These are phyloP conservation scores for Aspergillus bertholletiae DNA, from an alignment of 495 filamentous ascomycete genomes.

Conservation along the genomic window DNA sequence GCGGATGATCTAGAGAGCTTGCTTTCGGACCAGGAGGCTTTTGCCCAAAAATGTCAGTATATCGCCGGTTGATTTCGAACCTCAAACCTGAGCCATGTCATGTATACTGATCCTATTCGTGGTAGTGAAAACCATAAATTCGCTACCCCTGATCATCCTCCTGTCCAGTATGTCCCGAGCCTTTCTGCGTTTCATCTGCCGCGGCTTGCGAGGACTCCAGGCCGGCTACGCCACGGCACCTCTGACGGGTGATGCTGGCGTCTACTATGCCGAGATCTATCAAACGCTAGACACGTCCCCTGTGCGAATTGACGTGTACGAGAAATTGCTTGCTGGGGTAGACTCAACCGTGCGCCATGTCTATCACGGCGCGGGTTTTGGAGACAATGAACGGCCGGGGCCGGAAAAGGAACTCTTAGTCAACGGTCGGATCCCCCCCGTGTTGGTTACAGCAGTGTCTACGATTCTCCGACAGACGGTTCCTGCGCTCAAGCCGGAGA, in stretches of 20 bases:
- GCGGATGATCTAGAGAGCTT: conserved; percentile 49
- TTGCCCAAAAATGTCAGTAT: conserved; percentile 42
- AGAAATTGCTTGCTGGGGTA: conserved; percentile 45
- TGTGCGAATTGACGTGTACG: conserved; percentile 43
- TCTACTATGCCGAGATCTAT: conserved; percentile 41
- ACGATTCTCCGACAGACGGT: conserved; percentile 42
- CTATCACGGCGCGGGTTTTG: conserved; percentile 44
- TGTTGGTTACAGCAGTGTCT: conserved; percentile 39
- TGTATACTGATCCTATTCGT: conserved; percentile 15
- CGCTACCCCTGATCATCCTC: conserved; percentile 62
- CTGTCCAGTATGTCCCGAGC: conserved; percentile 71
- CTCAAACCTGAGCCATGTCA: background rate
- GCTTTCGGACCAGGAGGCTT: conserved; percentile 36
- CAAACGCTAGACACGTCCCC: conserved; percentile 39
- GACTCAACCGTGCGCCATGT: conserved; percentile 44
- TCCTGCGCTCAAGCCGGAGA: conserved; percentile 34
- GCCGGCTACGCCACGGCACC: conserved; percentile 29
- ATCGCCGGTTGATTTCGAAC: background rate
- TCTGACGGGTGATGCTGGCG: conserved; percentile 32
- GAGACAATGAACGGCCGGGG: conserved; percentile 42
- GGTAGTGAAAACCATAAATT: conserved; percentile 46
- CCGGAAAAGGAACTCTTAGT: conserved; percentile 48
- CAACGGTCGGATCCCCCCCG: conserved; percentile 40
- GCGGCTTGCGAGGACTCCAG: conserved; percentile 50
- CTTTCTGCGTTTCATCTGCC: conserved; percentile 66